Base-by-base conservation (phyloP, 2,329 filamentous ascomycete genomes). In the Podosphaera fusca region DNA sequence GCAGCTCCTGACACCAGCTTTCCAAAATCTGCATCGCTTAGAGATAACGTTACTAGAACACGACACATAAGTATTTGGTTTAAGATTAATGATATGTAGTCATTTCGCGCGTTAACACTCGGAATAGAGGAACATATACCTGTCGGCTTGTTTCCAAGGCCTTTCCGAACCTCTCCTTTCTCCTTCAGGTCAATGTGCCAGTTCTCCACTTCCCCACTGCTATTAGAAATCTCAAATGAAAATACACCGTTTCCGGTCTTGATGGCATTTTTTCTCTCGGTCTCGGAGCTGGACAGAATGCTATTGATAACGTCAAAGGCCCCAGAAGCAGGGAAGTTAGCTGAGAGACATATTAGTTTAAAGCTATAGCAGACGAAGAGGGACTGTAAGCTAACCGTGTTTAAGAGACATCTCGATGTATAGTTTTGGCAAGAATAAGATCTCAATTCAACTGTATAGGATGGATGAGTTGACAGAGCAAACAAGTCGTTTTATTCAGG, bases 111-210 rank as follows among this genome's bases (percentile, higher is more conserved):
- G 21, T 21, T 21, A 21, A 21, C 21, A 21, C 21, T 21, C 21
- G 21, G 21, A 21, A 21, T 21, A 8, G 33, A 21, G 34, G 46
- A 14, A 42, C 34, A 71, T 80, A 67, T 69, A 94, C 87, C 86
- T 68, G 82, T 87, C 46, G 90, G 82, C 75, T 95, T 95, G 63
- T 78, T 79, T 64, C 84, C 84, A 33, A 78, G 69, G 57, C 92
- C 92, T 68, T 84, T 84, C 65, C 78, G 84, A 47, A 95, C 89
- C 57, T 77, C 78, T 61, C 92, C 92, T 60, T 82, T 84, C 67
- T 94, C 79, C 77, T 95, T 95, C 60, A 98, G 80, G 70, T 98
- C 92, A 64, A 98, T 86, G 74, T 94, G 80, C 92, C 92, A 98
- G 72, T 80, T 85, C 66, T 87, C 81, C 59, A 81, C 82, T 70